Conservation (phyloP, 129 eudicot species). For the Pseudognaphalium luteoalbum region DNA sequence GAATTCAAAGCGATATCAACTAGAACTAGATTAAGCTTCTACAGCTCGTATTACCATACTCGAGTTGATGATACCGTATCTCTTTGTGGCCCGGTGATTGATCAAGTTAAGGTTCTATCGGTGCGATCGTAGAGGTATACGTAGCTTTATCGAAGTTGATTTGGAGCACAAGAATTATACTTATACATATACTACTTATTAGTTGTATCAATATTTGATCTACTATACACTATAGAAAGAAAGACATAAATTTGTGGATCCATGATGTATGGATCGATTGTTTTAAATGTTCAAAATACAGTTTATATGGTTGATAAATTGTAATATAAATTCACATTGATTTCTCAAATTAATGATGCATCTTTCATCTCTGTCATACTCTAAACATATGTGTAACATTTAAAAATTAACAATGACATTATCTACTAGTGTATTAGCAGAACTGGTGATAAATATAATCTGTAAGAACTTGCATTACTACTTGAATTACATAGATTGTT, state of each 20-base stretch:
- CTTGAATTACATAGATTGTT: too few relatives aligned
- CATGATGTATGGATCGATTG: neutral
- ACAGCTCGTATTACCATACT: conserved; percentile 74
- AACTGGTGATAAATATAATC: too few relatives aligned
- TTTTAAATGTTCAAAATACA: neutral
- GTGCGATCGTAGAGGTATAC: conserved; percentile 9
- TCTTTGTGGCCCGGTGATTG: conserved; percentile 92
- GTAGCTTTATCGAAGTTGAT: conserved; percentile 4
- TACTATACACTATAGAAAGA: neutral
- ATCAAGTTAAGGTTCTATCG: conserved; percentile 51
- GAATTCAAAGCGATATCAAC: conserved; percentile 52
- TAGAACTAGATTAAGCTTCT: conserved; percentile 74
- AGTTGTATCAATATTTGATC: neutral
- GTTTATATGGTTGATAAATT: neutral
- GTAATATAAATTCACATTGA: neutral
- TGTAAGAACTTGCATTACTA: too few relatives aligned
- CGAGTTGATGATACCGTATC: conserved; percentile 56
- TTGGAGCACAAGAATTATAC: neutral
- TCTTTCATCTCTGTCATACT: too few relatives aligned
- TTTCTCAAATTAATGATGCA: too few relatives aligned
- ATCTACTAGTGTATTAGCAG: too few relatives aligned
- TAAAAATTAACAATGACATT: too few relatives aligned
- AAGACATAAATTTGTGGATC: neutral
- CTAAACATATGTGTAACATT: too few relatives aligned
- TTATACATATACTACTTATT: neutral